phyloP scores from a whole-genome alignment of 257 asterid genomes.

The Leonotis leonurus region DNA sequence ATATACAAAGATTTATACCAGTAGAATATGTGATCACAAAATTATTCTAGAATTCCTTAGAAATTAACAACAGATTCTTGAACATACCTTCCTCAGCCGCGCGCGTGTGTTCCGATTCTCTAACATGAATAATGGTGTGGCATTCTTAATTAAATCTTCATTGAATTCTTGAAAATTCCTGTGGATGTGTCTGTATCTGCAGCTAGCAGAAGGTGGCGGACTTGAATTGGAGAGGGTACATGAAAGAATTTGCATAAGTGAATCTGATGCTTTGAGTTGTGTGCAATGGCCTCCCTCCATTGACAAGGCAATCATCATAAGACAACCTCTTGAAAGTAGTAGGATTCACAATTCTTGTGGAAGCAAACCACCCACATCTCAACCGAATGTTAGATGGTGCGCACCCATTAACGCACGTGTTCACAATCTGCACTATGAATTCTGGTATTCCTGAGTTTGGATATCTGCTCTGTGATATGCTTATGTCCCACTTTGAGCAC shows the following conservation, averaged over 20 bases:
- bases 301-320: constrained; percentile 56
- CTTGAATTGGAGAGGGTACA: constrained; percentile 48
- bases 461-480: constrained; percentile 52
- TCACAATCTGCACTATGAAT: constrained; percentile 54
- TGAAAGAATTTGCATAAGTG: constrained; percentile 55
- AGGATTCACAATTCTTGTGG: constrained; percentile 53
- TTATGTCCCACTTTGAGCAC: constrained; percentile 48
- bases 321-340: constrained; percentile 41
- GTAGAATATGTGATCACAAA: too few relatives aligned
- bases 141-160: too few relatives aligned
- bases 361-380: constrained; percentile 67
- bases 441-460: constrained; percentile 52
- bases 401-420: constrained; percentile 45
- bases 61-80: too few relatives aligned
- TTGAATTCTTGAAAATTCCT: too few relatives aligned
- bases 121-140: too few relatives aligned
- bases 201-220: constrained; percentile 52
- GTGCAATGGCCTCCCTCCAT: constrained; percentile 49
- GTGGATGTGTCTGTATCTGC: background rate
- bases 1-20: too few relatives aligned
- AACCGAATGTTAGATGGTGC: constrained; percentile 52
- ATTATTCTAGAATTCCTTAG: too few relatives aligned
- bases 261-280: constrained; percentile 40
- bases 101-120: too few relatives aligned
- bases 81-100: too few relatives aligned